These are phyloP conservation scores for Rhizophagus sp. DNA, from an alignment of 192 early-diverging fungal species.

Conservation along the genomic window DNA sequence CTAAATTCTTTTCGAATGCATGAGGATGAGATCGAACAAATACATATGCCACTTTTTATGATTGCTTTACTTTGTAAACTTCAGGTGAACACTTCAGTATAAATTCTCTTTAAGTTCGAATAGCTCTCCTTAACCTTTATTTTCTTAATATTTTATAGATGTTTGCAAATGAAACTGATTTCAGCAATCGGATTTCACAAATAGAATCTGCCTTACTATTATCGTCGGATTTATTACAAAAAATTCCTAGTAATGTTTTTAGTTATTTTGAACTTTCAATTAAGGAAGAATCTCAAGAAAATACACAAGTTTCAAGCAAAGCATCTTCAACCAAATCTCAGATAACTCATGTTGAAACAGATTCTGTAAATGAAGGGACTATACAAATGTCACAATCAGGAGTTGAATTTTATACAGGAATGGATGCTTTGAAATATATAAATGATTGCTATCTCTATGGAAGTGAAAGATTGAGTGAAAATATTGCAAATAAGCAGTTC, in stretches of 20 bases:
- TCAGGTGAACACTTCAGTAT: conserved; percentile 38
- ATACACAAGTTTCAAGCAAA: conserved; percentile 29
- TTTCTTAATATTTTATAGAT: conserved; percentile 6
- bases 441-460: conserved; percentile 48
- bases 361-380: conserved; percentile 40
- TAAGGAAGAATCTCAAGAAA: not conserved
- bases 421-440: conserved; percentile 47
- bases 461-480: conserved; percentile 16
- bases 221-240: conserved; percentile 35
- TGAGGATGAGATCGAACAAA: conserved; percentile 79
- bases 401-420: conserved; percentile 41
- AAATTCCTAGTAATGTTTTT: conserved; percentile 39
- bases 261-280: conserved; percentile 12
- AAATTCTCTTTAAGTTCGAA: not conserved
- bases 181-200: conserved; percentile 31
- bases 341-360: conserved; percentile 30
- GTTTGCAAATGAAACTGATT: conserved; percentile 21
- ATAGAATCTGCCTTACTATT: conserved; percentile 35
- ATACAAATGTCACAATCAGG: conserved; percentile 35
- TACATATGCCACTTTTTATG: conserved; percentile 82
- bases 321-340: conserved; percentile 33
- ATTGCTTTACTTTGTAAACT: conserved; percentile 56
- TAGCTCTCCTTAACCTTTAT: not conserved
- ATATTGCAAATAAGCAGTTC: conserved; percentile 36
- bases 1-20: conserved; percentile 71